A percentile compares a stretch with the other conserved stretches of the same genome.
Conservation (phyloP, 345 rosid species). For the Sisymbrium altissimum region DNA sequence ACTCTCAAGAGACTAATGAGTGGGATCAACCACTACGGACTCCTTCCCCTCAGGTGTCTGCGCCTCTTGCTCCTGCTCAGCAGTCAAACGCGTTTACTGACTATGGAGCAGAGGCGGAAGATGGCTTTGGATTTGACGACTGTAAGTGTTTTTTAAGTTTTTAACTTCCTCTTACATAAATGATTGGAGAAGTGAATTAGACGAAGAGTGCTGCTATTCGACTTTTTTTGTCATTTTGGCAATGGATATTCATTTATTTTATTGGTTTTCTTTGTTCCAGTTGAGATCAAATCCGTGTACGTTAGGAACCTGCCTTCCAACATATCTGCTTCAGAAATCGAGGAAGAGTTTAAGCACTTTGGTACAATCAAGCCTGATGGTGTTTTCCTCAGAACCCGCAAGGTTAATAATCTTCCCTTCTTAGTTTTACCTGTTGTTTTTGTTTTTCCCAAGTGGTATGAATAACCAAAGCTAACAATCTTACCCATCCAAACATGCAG, state of each 20-base stretch:
- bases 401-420: conserved; percentile 43
- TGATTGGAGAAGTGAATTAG: not conserved
- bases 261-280: conserved; percentile 42
- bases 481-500: conserved; percentile 37
- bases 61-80: conserved; percentile 42
- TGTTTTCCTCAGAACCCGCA: conserved; percentile 80
- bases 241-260: not conserved
- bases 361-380: conserved; percentile 89
- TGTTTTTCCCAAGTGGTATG: not conserved
- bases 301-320: conserved; percentile 90
- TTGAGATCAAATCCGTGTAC: conserved; percentile 85
- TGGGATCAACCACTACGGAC: conserved; percentile 51
- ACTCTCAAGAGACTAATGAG: conserved; percentile 51
- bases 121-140: conserved; percentile 58
- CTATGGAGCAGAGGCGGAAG: conserved; percentile 43
- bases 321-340: conserved; percentile 76
- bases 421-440: not conserved
- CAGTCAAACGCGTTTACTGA: conserved; percentile 49
- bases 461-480: conserved; percentile 4
- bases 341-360: conserved; percentile 77
- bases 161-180: not conserved
- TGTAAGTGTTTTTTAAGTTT: conserved; percentile 42
- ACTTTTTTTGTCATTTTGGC: not conserved
- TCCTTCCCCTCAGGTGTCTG: conserved; percentile 48
- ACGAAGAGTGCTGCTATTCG: not conserved